These are phyloP conservation scores for Drechslerella stenobrocha DNA, from an alignment of 2,329 filamentous ascomycete species.

Conservation along the genomic window DNA sequence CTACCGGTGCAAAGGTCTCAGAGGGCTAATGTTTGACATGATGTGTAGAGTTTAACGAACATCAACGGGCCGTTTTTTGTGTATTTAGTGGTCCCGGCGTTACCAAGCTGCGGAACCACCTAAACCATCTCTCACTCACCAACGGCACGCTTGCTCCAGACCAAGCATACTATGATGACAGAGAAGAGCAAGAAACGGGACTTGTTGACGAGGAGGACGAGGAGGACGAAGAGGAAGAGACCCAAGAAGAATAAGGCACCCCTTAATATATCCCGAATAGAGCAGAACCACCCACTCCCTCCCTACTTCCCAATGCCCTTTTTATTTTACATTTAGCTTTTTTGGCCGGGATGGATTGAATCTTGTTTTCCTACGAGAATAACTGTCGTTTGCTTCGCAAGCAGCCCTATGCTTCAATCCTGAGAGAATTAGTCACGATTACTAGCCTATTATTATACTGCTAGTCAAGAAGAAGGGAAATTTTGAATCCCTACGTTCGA, in stretches of 20 bases:
- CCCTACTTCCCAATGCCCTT: background rate
- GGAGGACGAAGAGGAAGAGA: constrained; percentile 51
- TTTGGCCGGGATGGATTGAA: background rate
- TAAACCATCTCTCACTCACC: constrained; percentile 62
- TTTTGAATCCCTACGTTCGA: no score
- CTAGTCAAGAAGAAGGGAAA: no score
- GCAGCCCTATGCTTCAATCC: background rate
- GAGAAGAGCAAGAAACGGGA: constrained; percentile 48
- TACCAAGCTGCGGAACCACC: constrained; percentile 71
- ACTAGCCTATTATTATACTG: no score
- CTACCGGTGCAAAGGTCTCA: background rate
- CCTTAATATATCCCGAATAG: background rate
- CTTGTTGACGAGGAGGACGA: constrained; percentile 51
- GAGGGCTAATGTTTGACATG: background rate
- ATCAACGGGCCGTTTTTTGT: constrained; percentile 93
- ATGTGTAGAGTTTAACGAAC: constrained; percentile 79
- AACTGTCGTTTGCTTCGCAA: background rate
- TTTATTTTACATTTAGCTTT: background rate
- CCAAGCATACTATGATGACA: constrained; percentile 50
- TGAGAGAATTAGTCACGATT: background rate
- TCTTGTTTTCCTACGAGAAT: background rate
- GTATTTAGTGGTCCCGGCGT: constrained; percentile 93
- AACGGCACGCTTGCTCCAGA: constrained; percentile 38
- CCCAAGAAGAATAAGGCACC: constrained; percentile 47
- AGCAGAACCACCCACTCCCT: background rate